Evolutionary conservation across 1,139 yeast species (phyloP).

Genomic region (Yamadazyma trypodendri): DNA sequence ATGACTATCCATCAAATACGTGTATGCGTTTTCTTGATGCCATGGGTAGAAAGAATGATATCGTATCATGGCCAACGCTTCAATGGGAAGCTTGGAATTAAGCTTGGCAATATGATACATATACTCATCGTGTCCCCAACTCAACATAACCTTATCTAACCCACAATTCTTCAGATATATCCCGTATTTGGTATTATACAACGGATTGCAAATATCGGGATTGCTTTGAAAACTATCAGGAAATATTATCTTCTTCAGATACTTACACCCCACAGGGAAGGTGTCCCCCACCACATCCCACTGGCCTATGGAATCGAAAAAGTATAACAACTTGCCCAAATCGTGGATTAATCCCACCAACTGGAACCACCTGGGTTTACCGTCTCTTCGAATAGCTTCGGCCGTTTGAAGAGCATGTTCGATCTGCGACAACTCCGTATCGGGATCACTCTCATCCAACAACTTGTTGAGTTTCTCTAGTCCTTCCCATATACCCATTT

Average conservation of each 20-base stretch:
- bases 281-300: slow-evolving; percentile 88
- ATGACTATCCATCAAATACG: slow-evolving; percentile 62
- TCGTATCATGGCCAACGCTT: slow-evolving; percentile 71
- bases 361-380: slow-evolving; percentile 75
- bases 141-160: slow-evolving; percentile 65
- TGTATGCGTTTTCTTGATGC: slow-evolving; percentile 71
- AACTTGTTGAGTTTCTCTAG: slow-evolving; percentile 59
- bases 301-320: slow-evolving; percentile 70
- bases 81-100: slow-evolving; percentile 61
- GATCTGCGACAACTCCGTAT: slow-evolving; percentile 70
- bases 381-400: slow-evolving; percentile 67
- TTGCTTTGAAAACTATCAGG: slow-evolving; percentile 59
- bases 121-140: slow-evolving; percentile 82
- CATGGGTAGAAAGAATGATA: slow-evolving; percentile 77
- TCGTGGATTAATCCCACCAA: slow-evolving; percentile 72
- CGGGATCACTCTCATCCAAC: slow-evolving; percentile 73
- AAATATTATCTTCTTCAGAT: slow-evolving; percentile 58
- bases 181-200: slow-evolving; percentile 66
- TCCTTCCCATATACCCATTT: slow-evolving; percentile 74
- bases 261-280: slow-evolving; percentile 72
- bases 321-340: slow-evolving; percentile 65
- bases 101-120: slow-evolving; percentile 71
- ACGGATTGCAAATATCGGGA: slow-evolving; percentile 62
- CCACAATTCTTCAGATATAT: slow-evolving; percentile 67
- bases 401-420: slow-evolving; percentile 79